Evolutionary conservation across 1,284 basidiomycete species (phyloP).

Genomic region (Vanrija pseudolonga): DNA sequence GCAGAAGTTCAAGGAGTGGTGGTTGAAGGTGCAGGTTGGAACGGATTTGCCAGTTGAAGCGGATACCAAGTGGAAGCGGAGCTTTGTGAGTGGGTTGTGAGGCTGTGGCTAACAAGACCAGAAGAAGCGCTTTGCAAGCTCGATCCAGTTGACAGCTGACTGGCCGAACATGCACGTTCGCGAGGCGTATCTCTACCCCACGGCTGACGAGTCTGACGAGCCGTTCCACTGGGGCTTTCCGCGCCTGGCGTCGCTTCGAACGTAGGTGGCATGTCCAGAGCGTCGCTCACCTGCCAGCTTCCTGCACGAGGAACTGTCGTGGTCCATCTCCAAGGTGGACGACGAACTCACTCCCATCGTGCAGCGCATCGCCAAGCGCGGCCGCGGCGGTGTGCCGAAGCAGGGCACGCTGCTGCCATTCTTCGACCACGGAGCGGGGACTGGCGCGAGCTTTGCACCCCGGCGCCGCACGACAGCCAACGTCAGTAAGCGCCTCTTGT

Average conservation of each 20-base stretch:
- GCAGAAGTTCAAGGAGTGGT: conserved; percentile 88
- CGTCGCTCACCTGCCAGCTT: conserved; percentile 57
- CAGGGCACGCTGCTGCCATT: conserved; percentile 59
- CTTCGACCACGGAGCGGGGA: conserved; percentile 53
- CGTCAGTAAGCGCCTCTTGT: conserved; percentile 77
- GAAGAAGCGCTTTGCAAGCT: conserved; percentile 84
- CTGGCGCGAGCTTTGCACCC: conserved; percentile 62
- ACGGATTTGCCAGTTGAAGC: conserved; percentile 71
- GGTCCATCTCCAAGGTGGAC: conserved; percentile 83
- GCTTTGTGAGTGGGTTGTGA: conserved; percentile 64
- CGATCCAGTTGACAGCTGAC: conserved; percentile 65
- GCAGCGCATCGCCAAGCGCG: conserved; percentile 76
- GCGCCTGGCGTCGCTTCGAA: conserved; percentile 82
- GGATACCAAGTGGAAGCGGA: conserved; percentile 68
- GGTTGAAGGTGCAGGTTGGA: conserved; percentile 88
- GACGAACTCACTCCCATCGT: conserved; percentile 91
- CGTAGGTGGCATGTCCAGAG: conserved; percentile 54
- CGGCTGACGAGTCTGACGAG: conserved; percentile 85
- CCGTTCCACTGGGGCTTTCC: conserved; percentile 97
- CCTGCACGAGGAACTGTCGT: conserved; percentile 77
- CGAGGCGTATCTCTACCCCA: conserved; percentile 88
- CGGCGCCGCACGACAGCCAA: conserved; percentile 71
- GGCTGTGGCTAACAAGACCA: conserved; percentile 40
- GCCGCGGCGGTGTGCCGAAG: conserved; percentile 58
- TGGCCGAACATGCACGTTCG: conserved; percentile 90